Conservation (phyloP, 2,329 filamentous ascomycete genomes). For the Daldinia sp. region DNA sequence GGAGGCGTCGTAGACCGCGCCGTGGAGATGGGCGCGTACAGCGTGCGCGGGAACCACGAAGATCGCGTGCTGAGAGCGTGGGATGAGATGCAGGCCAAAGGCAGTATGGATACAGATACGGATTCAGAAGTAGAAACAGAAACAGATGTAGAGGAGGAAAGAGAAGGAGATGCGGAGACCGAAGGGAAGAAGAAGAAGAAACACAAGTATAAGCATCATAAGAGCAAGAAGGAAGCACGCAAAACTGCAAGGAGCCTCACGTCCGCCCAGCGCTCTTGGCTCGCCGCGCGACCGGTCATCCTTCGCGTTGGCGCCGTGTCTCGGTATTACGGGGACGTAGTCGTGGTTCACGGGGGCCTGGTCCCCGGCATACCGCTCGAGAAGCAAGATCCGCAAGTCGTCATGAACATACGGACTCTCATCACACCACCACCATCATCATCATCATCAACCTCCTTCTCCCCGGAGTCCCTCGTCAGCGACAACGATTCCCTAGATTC, state of each 20-base stretch:
- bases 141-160: constrained; percentile 22
- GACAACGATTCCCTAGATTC: neutral
- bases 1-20: constrained; percentile 80
- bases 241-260: constrained; percentile 67
- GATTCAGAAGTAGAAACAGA: constrained; percentile 36
- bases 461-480: neutral
- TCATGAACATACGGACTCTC: constrained; percentile 93
- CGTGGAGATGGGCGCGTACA: constrained; percentile 78
- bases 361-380: constrained; percentile 79
- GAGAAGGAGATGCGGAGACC: constrained; percentile 15
- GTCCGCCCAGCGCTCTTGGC: constrained; percentile 74
- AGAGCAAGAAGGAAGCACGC: constrained; percentile 55
- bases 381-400: constrained; percentile 79
- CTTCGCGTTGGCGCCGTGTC: constrained; percentile 75
- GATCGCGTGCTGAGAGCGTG: constrained; percentile 82
- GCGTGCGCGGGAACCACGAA: constrained; percentile 93
- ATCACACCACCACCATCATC: constrained; percentile 7
- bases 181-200: constrained; percentile 15
- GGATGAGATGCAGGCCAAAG: constrained; percentile 45
- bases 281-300: constrained; percentile 81
- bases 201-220: constrained; percentile 30
- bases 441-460: neutral
- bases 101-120: constrained; percentile 46
- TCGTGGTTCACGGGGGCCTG: constrained; percentile 87
- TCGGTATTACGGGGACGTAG: constrained; percentile 66